Base-by-base conservation (phyloP, 192 early-diverging fungal species). In the Backusella liffmaniae region DNA sequence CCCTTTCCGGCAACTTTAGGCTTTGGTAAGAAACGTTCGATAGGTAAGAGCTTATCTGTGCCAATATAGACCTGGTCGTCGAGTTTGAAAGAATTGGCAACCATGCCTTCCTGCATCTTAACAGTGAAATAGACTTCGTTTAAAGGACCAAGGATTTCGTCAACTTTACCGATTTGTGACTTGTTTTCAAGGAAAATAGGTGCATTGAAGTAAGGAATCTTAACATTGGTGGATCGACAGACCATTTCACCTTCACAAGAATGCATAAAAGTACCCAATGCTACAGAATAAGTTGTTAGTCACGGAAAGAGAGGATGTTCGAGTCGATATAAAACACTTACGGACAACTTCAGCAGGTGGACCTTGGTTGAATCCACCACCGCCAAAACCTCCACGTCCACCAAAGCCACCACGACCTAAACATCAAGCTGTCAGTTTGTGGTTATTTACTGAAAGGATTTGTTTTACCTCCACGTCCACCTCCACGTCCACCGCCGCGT, bases 181-280 rank as follows among this genome's bases (percentile, higher is more conserved):
- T 99, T 99, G 89, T 98, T 97, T 80, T 98, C 94, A 37, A 97
- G 89, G 88, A 91, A 99, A 73, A 99, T 97, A 59, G 98, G 97
- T 2, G 98, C 98, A 80, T 98, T 99, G 89, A 99, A 99, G 87
- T 97, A 99, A 29, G 98, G 98, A 77, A 99, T 93, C 83, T 99
- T 94, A 65, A 85, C 75, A 85, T 94, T 96, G 73, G 91, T 92
- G 34, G 93, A 95, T 76, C 88, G 89, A 86, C 96, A 98, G 36
- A 99, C 97, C 89, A 98, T 96, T 85, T 99, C 96, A 70, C 96
- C 96, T 82, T 99, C 96, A 81, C 98, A 99, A 42, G 92, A 88
- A 82, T 99, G 97, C 86, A 96, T 85, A 81, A 95, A 98, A 42
- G 87, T 76, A 51, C 98, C 98, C 86, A 98, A 92, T 72, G 91